These are phyloP conservation scores for Trametes pubescens DNA, from an alignment of 1,284 basidiomycete genomes.

Conservation along the genomic window DNA sequence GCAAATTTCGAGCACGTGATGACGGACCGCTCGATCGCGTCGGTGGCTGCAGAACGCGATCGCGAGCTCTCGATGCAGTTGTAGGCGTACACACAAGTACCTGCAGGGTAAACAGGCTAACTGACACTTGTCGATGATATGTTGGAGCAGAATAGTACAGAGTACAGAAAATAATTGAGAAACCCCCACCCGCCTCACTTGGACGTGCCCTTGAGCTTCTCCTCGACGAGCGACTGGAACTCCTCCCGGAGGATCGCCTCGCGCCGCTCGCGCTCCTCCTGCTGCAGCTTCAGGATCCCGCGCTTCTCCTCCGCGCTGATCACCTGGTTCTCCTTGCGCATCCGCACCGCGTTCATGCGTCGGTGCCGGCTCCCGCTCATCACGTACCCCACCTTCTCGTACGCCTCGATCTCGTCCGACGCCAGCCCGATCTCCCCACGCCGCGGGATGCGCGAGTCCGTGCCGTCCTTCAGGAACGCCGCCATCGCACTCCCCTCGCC, in stretches of 20 bases:
- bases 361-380: conserved; percentile 96
- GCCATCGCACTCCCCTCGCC: conserved; percentile 99
- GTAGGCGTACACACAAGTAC: too few species aligned
- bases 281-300: conserved; percentile 91
- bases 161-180: background rate
- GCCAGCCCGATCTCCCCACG: conserved; percentile 98
- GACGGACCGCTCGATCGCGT: background rate
- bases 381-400: conserved; percentile 93
- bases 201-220: conserved; percentile 63
- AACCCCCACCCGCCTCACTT: conserved; percentile 25
- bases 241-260: conserved; percentile 82
- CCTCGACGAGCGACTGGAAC: conserved; percentile 81
- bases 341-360: conserved; percentile 96
- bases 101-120: too few species aligned
- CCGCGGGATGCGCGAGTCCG: conserved; percentile 91
- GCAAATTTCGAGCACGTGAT: conserved; percentile 35
- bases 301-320: conserved; percentile 98
- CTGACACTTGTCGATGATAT: too few species aligned
- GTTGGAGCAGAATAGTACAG: background rate
- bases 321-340: conserved; percentile 99
- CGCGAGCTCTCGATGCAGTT: too few species aligned
- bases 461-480: conserved; percentile 89
- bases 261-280: conserved; percentile 90
- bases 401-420: conserved; percentile 86
- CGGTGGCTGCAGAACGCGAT: background rate